Evolutionary conservation across 2,329 filamentous ascomycete genomes (phyloP).

Genomic region (Aspergillus puulaauensis): DNA sequence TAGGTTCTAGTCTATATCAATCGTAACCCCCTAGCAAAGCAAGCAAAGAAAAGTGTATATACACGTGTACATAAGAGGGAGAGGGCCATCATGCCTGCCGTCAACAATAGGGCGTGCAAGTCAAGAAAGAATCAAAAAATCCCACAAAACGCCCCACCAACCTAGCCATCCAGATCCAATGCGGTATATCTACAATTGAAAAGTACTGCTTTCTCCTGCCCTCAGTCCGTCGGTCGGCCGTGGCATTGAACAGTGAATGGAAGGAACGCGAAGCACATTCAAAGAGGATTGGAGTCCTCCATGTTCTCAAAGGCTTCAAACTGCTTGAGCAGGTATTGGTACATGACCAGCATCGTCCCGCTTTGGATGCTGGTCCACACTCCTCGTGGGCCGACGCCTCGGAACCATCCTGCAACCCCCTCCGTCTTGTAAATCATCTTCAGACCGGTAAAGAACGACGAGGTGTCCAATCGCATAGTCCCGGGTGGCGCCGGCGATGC

Average conservation of each 20-base stretch:
- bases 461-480: slow-evolving; percentile 79
- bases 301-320: slow-evolving; percentile 59
- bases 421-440: slow-evolving; percentile 87
- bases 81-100: slow-evolving; percentile 7
- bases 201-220: slow-evolving; percentile 5
- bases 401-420: slow-evolving; percentile 85
- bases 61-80: slow-evolving; percentile 6
- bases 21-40: neutral
- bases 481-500: slow-evolving; percentile 79
- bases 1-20: slow-evolving; percentile 9
- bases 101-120: slow-evolving; percentile 6
- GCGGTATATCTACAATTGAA: slow-evolving; percentile 20
- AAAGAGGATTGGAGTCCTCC: slow-evolving; percentile 23
- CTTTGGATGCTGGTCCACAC: slow-evolving; percentile 99
- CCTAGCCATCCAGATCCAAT: slow-evolving; percentile 22
- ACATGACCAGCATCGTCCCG: slow-evolving; percentile 93
- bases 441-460: slow-evolving; percentile 81
- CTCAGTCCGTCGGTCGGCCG: neutral
- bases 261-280: neutral
- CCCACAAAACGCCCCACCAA: slow-evolving; percentile 11
- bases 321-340: slow-evolving; percentile 80
- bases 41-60: slow-evolving; percentile 8
- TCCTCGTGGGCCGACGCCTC: slow-evolving; percentile 85
- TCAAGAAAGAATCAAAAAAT: slow-evolving; percentile 7
- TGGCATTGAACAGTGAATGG: neutral